Percentiles rank a stretch among this genome's conserved stretches.
phyloP scores from a whole-genome alignment of 139 green algal species.

The Chlamydomonas sp. region DNA sequence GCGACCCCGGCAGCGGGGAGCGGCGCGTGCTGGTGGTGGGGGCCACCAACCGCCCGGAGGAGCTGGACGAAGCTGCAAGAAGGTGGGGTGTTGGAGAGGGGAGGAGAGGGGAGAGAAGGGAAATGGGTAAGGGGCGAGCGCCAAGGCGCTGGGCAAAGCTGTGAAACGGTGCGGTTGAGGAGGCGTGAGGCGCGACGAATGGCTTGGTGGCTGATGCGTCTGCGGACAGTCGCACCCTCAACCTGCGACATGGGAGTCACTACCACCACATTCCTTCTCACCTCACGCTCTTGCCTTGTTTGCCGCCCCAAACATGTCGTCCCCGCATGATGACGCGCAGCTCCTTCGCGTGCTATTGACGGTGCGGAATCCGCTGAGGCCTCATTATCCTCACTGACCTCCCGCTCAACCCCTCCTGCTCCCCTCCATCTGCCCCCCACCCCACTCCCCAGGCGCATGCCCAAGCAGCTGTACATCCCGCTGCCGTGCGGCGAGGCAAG shows the following conservation, averaged over 20 bases:
- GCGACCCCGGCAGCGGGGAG: constrained; percentile 58
- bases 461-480: constrained; percentile 99
- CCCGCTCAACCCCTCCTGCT: background rate
- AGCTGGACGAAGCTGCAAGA: constrained; percentile 96
- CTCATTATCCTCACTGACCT: background rate
- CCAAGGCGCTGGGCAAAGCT: too few relatives aligned
- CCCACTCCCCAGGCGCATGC: constrained; percentile 80
- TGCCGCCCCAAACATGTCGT: too few relatives aligned
- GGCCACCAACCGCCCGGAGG: constrained; percentile 95
- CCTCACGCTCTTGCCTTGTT: too few relatives aligned
- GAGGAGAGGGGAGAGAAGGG: too few relatives aligned
- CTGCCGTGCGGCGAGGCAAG: constrained; percentile 87
- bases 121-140: too few relatives aligned
- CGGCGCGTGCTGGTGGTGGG: constrained; percentile 89
- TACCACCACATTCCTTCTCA: too few relatives aligned
- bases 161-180: too few relatives aligned
- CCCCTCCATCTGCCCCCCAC: background rate
- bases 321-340: too few relatives aligned
- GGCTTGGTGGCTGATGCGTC: too few relatives aligned
- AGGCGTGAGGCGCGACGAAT: too few relatives aligned
- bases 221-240: too few relatives aligned
- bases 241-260: too few relatives aligned
- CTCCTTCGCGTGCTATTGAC: background rate
- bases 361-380: background rate
- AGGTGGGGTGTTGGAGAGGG: background rate